Evolutionary conservation across 352 stramenopile genomes (phyloP), one percentile per base, ranked within the genome.

Genomic region (Globisporangium mamillatum): DNA sequence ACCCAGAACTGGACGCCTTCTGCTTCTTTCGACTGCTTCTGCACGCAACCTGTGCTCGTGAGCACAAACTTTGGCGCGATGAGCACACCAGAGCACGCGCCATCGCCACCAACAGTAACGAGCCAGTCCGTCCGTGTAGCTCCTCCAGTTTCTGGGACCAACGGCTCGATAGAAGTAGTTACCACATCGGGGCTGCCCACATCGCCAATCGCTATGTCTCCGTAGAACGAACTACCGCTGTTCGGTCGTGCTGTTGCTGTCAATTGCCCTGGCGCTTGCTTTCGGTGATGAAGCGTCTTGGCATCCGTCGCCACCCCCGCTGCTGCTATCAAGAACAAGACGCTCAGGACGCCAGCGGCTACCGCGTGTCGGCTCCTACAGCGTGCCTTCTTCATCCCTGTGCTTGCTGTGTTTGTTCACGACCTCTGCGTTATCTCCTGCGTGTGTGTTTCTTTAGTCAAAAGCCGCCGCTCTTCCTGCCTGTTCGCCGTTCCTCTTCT

Each of bases 41-140:
- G 10, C 5, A 10, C 16, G 12, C 54, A 60, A 16, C 54, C 5
- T 4, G 16, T 16, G 27, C 16, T 60, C 16, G 54, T 60, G 12
- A 60, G 54, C 54, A 60, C 54, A 18, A 60, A 60, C 25, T 38
- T 38, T 60, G 54, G 54, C 54, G 54, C 54, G 14, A 60, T 60
- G 54, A 60, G 54, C 54, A 60, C 54, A 2, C 54, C 54, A 6
- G 25, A 60, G 54, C 54, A 60, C 25, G 14, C 25, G 27, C 54
- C 41, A 9, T 1, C 38, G 14, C 41, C 54, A 8, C 41, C 53
- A 27, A 60, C 4, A 2, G 22, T 18, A 6, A 60, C 54, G 27
- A 60, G 54, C 54, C 54, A 60, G 2, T 60, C 54, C 27, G 2
- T 27, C 2, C 16, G 6, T 27, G 14, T 12, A 22, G 14, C 6